Percentiles rank a stretch among this genome's conserved stretches.
These are phyloP conservation scores for Neurospora crassa DNA, from an alignment of 2,329 filamentous ascomycete species.

Conservation along the genomic window DNA sequence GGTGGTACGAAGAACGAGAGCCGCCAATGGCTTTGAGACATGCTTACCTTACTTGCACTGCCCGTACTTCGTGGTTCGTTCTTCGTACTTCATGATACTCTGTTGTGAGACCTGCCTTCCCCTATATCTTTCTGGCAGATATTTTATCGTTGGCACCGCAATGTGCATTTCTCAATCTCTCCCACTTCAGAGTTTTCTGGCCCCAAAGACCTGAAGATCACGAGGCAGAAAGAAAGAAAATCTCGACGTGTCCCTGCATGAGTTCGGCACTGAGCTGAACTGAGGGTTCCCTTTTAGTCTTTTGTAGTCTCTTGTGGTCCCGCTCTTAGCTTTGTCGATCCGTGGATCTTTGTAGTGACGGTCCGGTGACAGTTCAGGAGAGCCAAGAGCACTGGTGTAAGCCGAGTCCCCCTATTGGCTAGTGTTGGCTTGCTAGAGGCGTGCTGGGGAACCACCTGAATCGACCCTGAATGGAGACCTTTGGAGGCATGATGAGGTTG, in stretches of 20 bases:
- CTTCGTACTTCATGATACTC: background rate
- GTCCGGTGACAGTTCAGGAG: background rate
- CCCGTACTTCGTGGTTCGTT: too few relatives aligned
- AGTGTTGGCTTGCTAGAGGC: background rate
- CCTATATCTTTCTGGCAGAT: background rate
- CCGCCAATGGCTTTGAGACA: background rate
- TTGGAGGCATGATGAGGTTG: background rate
- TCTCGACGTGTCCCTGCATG: background rate
- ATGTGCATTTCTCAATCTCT: background rate
- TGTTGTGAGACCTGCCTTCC: background rate
- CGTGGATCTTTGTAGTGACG: background rate
- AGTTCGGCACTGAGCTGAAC: background rate
- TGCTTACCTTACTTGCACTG: background rate
- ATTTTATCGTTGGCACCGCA: background rate
- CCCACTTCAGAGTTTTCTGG: background rate
- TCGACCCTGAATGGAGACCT: background rate
- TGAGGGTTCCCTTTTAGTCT: background rate
- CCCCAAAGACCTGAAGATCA: background rate
- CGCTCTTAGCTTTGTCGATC: background rate
- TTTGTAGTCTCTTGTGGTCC: background rate
- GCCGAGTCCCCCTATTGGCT: background rate
- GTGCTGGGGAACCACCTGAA: background rate
- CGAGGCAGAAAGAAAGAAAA: background rate
- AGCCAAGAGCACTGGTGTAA: background rate
- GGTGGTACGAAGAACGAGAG: background rate